Evolutionary conservation across 2,329 filamentous ascomycete genomes (phyloP).

Genomic region (Fusarium hainanense): DNA sequence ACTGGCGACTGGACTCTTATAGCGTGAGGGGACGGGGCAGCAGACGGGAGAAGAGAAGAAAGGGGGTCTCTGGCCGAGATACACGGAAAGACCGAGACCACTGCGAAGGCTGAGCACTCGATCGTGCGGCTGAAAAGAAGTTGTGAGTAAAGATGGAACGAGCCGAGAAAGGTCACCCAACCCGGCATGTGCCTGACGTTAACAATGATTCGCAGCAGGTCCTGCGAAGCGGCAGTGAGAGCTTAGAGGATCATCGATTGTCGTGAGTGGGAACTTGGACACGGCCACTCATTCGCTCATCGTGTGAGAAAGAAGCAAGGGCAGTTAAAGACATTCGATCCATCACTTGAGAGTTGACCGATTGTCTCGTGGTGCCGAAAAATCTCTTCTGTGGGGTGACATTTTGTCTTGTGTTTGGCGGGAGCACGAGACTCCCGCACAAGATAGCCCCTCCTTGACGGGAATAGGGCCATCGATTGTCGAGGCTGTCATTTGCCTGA

Average conservation of each 20-base stretch:
- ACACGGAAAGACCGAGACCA: slow-evolving; percentile 13
- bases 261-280: slow-evolving; percentile 23
- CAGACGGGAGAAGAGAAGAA: slow-evolving; percentile 20
- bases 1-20: slow-evolving; percentile 42
- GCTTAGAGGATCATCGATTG: background rate
- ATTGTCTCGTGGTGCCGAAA: slow-evolving; percentile 46
- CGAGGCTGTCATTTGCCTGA: slow-evolving; percentile 33
- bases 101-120: slow-evolving; percentile 8
- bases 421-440: slow-evolving; percentile 42
- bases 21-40: slow-evolving; percentile 25
- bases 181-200: slow-evolving; percentile 40
- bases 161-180: slow-evolving; percentile 43
- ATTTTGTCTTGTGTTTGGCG: slow-evolving; percentile 32
- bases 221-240: slow-evolving; percentile 28
- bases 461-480: slow-evolving; percentile 31
- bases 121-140: slow-evolving; percentile 27
- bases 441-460: slow-evolving; percentile 37
- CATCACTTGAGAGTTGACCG: slow-evolving; percentile 43
- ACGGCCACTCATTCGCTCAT: slow-evolving; percentile 38
- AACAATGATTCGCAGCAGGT: slow-evolving; percentile 31
- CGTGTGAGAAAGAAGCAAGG: slow-evolving; percentile 23
- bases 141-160: slow-evolving; percentile 40
- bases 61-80: slow-evolving; percentile 31
- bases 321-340: slow-evolving; percentile 42
- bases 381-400: slow-evolving; percentile 48